Conservation (phyloP, 2,329 filamentous ascomycete genomes). For the Huntiella decipiens region DNA sequence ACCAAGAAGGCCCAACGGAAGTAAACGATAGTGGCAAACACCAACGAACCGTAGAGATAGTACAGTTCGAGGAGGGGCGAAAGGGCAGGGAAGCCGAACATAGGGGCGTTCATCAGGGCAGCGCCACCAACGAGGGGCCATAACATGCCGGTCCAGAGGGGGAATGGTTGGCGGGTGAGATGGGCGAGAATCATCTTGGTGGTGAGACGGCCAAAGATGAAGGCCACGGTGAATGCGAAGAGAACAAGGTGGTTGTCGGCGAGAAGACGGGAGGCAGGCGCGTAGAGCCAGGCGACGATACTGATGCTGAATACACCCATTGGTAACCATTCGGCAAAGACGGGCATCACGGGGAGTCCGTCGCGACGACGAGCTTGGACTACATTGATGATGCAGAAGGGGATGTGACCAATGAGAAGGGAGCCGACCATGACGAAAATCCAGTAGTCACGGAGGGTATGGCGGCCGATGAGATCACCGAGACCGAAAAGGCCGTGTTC, state of each 20-base stretch:
- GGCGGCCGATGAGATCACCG: slow-evolving; percentile 43
- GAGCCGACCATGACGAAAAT: slow-evolving; percentile 48
- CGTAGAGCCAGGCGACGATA: slow-evolving; percentile 72
- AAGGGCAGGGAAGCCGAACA: slow-evolving; percentile 49
- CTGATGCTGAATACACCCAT: slow-evolving; percentile 64
- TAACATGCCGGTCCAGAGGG: slow-evolving; percentile 88
- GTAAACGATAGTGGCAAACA: slow-evolving; percentile 72
- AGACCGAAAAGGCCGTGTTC: slow-evolving; percentile 27
- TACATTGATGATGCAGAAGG: slow-evolving; percentile 79
- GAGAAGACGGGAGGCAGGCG: slow-evolving; percentile 67
- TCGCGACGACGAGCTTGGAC: slow-evolving; percentile 52
- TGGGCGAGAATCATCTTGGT: slow-evolving; percentile 98
- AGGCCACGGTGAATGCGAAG: slow-evolving; percentile 85
- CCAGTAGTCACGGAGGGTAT: slow-evolving; percentile 78
- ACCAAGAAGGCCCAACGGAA: slow-evolving; percentile 85
- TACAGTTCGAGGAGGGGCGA: slow-evolving; percentile 48
- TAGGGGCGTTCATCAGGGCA: slow-evolving; percentile 62
- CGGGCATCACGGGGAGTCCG: slow-evolving; percentile 55
- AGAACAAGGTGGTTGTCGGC: slow-evolving; percentile 73
- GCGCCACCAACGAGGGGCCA: slow-evolving; percentile 74
- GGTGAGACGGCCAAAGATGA: slow-evolving; percentile 94
- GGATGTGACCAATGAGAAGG: slow-evolving; percentile 57
- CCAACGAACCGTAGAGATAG: slow-evolving; percentile 71
- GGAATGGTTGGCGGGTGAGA: slow-evolving; percentile 81
- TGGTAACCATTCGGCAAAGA: slow-evolving; percentile 87